Evolutionary conservation across 73 alveolate species (phyloP).

Genomic region (Durusdinium trenchii): DNA sequence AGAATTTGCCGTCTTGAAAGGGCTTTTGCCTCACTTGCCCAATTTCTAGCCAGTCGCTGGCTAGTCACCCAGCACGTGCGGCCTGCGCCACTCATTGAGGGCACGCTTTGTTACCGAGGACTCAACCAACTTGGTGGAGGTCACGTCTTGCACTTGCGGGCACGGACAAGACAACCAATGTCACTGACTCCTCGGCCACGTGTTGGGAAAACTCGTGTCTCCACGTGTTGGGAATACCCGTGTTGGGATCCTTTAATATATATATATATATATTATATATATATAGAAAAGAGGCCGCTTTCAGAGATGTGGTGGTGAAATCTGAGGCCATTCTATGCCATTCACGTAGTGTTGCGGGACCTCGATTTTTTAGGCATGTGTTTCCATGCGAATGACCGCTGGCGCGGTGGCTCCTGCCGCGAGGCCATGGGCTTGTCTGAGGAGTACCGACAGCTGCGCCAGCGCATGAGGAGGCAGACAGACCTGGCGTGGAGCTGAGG

Average conservation of each 20-base stretch:
- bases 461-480: not conserved
- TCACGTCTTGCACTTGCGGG: not conserved
- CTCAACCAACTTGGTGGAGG: slow-evolving; percentile 44
- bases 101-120: no score
- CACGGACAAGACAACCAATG: not conserved
- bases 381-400: not conserved
- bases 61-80: no score
- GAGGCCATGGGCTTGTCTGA: slow-evolving; percentile 29
- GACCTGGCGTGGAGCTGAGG: no score
- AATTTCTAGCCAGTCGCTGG: no score
- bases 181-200: not conserved
- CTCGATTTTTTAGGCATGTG: not conserved
- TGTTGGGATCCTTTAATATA: not conserved
- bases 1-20: no score
- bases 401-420: not conserved
- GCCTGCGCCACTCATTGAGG: no score
- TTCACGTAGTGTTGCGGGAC: not conserved
- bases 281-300: not conserved
- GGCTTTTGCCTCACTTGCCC: no score
- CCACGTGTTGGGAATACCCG: not conserved
- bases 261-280: no score
- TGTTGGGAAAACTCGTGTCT: not conserved
- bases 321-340: not conserved
- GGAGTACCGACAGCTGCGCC: not conserved
- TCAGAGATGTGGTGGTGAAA: not conserved